Percentiles rank a stretch among this genome's conserved stretches.
These are phyloP conservation scores for Chlorella variabilis DNA, from an alignment of 163 green algal genomes.

Conservation along the genomic window DNA sequence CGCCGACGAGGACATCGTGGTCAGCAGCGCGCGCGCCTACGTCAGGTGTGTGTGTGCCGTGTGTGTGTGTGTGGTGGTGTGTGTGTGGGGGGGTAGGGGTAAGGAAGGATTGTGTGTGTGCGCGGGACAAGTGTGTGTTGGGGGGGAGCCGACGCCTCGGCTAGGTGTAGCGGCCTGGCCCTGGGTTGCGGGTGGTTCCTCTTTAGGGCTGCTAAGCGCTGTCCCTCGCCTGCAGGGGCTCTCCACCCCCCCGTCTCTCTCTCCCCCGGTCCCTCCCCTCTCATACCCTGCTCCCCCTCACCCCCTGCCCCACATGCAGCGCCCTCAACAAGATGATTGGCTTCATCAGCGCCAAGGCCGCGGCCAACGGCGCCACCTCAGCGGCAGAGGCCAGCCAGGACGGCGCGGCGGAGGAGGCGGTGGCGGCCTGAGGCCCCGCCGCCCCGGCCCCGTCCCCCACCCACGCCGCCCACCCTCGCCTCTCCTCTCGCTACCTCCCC, in stretches of 20 bases:
- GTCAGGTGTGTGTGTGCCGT: not conserved
- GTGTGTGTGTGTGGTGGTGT: not conserved
- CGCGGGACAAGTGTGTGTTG: no score
- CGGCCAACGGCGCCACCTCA: not conserved
- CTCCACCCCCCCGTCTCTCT: no score
- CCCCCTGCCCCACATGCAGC: conserved; percentile 1
- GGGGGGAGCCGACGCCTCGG: no score
- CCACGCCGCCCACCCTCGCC: no score
- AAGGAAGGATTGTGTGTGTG: no score
- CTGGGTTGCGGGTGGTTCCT: no score
- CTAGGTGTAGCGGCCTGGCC: no score
- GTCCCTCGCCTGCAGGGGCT: no score
- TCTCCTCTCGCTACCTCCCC: no score
- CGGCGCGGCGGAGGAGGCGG: not conserved
- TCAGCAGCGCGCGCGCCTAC: conserved; percentile 84
- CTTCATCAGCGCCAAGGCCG: conserved; percentile 47
- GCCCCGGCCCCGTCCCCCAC: no score
- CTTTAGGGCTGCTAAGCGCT: no score
- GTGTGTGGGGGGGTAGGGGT: no score
- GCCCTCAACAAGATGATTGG: conserved; percentile 98
- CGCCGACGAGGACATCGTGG: conserved; percentile 95
- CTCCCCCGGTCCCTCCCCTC: not conserved
- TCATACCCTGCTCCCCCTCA: not conserved
- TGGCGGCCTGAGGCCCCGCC: not conserved
- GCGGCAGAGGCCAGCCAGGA: not conserved